phyloP scores from a whole-genome alignment of 1,139 yeast species.

The Suhomyces bolitotheri region DNA sequence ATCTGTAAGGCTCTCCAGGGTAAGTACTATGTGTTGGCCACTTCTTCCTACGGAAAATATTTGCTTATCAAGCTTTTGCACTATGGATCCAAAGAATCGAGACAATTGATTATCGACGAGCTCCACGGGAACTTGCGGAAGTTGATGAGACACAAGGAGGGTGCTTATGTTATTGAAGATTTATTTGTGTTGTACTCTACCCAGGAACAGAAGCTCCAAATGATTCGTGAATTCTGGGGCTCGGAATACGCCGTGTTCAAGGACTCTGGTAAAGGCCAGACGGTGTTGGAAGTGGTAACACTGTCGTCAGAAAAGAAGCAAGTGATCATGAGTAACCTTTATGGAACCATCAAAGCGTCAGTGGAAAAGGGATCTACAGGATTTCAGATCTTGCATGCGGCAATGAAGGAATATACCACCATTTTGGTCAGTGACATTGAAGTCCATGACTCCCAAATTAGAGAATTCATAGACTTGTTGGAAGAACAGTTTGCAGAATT shows the following conservation, averaged over 20 bases:
- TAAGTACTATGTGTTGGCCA: constrained; percentile 77
- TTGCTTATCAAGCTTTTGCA: constrained; percentile 84
- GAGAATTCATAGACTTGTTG: constrained; percentile 80
- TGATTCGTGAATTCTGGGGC: constrained; percentile 96
- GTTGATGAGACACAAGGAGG: constrained; percentile 95
- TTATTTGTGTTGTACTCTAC: constrained; percentile 83
- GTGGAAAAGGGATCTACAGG: constrained; percentile 96
- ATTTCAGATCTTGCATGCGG: constrained; percentile 93
- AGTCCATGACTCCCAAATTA: constrained; percentile 57
- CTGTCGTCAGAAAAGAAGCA: constrained; percentile 83
- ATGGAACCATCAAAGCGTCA: constrained; percentile 83
- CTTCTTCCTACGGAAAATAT: constrained; percentile 92
- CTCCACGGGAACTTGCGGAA: constrained; percentile 88
- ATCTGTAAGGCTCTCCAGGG: constrained; percentile 75
- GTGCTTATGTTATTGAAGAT: constrained; percentile 98
- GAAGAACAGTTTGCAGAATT: constrained; percentile 91
- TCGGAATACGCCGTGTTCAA: constrained; percentile 92
- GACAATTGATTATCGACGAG: constrained; percentile 75
- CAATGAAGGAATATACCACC: constrained; percentile 83
- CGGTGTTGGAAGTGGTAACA: constrained; percentile 63
- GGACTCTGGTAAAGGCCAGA: constrained; percentile 65
- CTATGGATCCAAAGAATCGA: constrained; percentile 82
- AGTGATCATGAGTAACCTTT: constrained; percentile 71
- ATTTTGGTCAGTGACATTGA: constrained; percentile 57
- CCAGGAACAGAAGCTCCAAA: constrained; percentile 80